phyloP scores from a whole-genome alignment of 495 filamentous ascomycete species.

The Neurospora africana region DNA sequence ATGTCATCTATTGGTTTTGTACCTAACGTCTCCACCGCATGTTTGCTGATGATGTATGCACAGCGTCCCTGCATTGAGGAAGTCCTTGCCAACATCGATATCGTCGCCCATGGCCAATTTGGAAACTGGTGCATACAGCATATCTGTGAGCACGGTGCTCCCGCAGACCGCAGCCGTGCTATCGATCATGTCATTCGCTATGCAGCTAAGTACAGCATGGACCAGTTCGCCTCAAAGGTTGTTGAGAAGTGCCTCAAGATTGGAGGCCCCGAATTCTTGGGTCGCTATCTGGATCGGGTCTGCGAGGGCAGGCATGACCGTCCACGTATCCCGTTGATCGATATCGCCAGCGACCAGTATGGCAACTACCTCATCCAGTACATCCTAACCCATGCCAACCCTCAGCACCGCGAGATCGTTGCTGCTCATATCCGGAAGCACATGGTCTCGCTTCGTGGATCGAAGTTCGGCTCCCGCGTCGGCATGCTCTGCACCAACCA shows the following conservation, averaged over 20 bases:
- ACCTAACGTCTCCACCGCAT: neutral
- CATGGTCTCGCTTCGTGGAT: conserved; percentile 97
- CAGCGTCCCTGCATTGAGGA: conserved; percentile 95
- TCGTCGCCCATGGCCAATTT: conserved; percentile 96
- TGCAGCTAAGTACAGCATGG: conserved; percentile 94
- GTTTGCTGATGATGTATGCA: conserved; percentile 24
- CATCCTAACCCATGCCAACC: conserved; percentile 77
- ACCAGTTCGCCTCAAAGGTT: conserved; percentile 98
- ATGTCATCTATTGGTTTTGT: conserved; percentile 4
- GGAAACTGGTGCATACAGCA: conserved; percentile 99
- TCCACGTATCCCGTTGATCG: conserved; percentile 92
- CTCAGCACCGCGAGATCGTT: conserved; percentile 85
- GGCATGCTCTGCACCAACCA: conserved; percentile 99
- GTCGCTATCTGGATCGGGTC: conserved; percentile 86
- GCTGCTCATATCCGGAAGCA: conserved; percentile 93
- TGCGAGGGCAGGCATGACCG: conserved; percentile 85
- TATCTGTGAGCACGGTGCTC: conserved; percentile 93
- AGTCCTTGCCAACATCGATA: conserved; percentile 84
- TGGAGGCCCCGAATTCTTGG: conserved; percentile 78
- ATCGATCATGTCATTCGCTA: conserved; percentile 90
- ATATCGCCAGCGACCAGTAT: conserved; percentile 97
- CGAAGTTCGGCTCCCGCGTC: conserved; percentile 95
- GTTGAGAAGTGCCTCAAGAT: conserved; percentile 99
- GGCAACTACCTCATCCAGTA: conserved; percentile 98
- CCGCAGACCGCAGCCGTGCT: conserved; percentile 81